Conservation (phyloP, 176 grass and related monocot genomes). For the Aegilops longissima region DNA sequence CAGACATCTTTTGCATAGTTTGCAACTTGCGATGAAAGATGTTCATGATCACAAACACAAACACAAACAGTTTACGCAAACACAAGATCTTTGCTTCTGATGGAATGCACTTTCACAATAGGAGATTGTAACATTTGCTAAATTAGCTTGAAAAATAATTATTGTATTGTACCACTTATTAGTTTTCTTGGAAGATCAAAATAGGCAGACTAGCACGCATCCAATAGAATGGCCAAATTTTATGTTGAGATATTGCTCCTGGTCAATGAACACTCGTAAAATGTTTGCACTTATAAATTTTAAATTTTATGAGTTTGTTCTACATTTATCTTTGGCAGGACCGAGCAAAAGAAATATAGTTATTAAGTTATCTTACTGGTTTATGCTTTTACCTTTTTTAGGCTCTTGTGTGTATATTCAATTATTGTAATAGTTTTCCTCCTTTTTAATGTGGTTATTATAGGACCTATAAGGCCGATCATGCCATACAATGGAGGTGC, state of each 20-base stretch:
- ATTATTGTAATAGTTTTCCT: slow-evolving; percentile 30
- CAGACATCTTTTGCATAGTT: slow-evolving; percentile 19
- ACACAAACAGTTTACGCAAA: background rate
- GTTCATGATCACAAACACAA: slow-evolving; percentile 11
- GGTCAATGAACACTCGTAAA: background rate
- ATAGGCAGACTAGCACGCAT: background rate
- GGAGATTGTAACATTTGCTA: background rate
- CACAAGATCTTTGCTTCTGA: background rate
- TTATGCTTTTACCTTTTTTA: slow-evolving; percentile 10
- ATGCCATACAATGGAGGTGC: slow-evolving; percentile 57
- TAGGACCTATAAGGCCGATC: slow-evolving; percentile 62
- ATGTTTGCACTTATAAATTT: background rate
- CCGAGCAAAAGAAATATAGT: slow-evolving; percentile 17
- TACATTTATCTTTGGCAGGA: background rate
- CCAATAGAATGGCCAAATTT: slow-evolving; percentile 2
- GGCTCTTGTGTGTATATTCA: slow-evolving; percentile 22
- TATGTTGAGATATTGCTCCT: slow-evolving; percentile 6
- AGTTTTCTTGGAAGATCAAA: background rate
- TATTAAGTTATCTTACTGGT: background rate
- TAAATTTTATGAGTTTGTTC: too few relatives aligned
- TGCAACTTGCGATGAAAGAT: slow-evolving; percentile 19
- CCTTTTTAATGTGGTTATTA: slow-evolving; percentile 43
- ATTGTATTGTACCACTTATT: background rate
- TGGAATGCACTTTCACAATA: background rate
- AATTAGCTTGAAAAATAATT: slow-evolving; percentile 31